Evolutionary conservation across 345 rosid genomes (phyloP).

Genomic region (Salix arbutifolia): DNA sequence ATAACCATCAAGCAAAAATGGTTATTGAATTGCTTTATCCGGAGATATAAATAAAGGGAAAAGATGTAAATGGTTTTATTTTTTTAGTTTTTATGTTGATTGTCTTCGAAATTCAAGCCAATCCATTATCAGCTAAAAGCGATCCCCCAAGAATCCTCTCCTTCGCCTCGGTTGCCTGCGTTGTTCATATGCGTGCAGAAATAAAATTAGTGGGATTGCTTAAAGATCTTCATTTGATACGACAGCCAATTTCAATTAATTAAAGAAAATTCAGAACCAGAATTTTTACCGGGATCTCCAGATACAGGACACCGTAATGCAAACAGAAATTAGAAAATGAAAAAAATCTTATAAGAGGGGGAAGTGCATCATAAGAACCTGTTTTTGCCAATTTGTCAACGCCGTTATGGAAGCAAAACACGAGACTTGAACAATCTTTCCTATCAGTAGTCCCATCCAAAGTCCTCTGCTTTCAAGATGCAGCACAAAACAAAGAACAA

Average conservation of each 20-base stretch:
- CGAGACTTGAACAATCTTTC: conserved; percentile 1
- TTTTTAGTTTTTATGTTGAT: no score
- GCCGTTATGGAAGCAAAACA: neutral
- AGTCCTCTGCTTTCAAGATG: conserved; percentile 13
- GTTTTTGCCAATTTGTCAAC: conserved; percentile 19
- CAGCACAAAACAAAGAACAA: conserved; percentile 4
- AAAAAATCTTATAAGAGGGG: neutral
- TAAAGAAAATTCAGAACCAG: neutral
- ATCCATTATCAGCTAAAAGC: neutral
- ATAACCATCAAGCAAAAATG: no score
- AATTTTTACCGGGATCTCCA: neutral
- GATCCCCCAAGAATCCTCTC: conserved; percentile 3
- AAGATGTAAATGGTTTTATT: no score
- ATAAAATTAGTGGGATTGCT: neutral
- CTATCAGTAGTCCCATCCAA: conserved; percentile 16
- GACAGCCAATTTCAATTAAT: neutral
- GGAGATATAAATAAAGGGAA: no score
- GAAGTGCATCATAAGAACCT: conserved; percentile 1
- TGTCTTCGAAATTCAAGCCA: conserved; percentile 3
- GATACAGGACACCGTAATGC: neutral
- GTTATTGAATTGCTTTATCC: no score
- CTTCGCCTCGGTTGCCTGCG: conserved; percentile 25
- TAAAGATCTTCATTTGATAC: neutral
- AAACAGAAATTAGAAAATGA: neutral
- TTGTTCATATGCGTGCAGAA: neutral